Conservation (phyloP, 768 basidiomycete species). For the Lentinula aciculospora region DNA sequence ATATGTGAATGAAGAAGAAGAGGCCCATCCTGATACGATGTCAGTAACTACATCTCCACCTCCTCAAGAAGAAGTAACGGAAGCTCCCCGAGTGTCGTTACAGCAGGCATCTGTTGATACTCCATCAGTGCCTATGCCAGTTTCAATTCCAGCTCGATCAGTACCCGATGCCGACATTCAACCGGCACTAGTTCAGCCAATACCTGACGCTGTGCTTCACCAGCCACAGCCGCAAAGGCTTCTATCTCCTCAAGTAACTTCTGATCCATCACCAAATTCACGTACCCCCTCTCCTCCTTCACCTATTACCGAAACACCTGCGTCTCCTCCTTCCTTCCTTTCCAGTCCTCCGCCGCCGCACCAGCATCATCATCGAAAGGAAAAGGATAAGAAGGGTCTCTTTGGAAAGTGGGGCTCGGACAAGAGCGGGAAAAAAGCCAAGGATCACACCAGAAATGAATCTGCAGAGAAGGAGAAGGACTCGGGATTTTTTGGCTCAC, state of each 20-base stretch:
- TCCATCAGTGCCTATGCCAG: background rate
- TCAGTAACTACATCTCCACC: constrained; percentile 26
- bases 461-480: constrained; percentile 52
- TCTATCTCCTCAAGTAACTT: constrained; percentile 32
- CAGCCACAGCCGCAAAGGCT: constrained; percentile 64
- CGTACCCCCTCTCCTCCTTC: constrained; percentile 53
- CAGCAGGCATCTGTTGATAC: constrained; percentile 23
- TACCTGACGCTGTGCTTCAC: constrained; percentile 36
- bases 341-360: constrained; percentile 18
- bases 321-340: constrained; percentile 13
- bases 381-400: constrained; percentile 70
- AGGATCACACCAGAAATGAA: constrained; percentile 19
- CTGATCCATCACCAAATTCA: constrained; percentile 31
- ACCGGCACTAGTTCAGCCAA: background rate
- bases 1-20: constrained; percentile 62
- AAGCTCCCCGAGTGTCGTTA: constrained; percentile 14
- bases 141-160: background rate
- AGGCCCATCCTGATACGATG: constrained; percentile 22
- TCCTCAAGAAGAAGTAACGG: constrained; percentile 12
- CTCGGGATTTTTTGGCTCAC: constrained; percentile 85
- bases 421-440: constrained; percentile 52
- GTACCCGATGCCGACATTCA: background rate
- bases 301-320: constrained; percentile 19
- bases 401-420: constrained; percentile 66
- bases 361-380: constrained; percentile 41